These are phyloP conservation scores for Nothopassalora personata DNA, from an alignment of 2,329 filamentous ascomycete species.

Conservation along the genomic window DNA sequence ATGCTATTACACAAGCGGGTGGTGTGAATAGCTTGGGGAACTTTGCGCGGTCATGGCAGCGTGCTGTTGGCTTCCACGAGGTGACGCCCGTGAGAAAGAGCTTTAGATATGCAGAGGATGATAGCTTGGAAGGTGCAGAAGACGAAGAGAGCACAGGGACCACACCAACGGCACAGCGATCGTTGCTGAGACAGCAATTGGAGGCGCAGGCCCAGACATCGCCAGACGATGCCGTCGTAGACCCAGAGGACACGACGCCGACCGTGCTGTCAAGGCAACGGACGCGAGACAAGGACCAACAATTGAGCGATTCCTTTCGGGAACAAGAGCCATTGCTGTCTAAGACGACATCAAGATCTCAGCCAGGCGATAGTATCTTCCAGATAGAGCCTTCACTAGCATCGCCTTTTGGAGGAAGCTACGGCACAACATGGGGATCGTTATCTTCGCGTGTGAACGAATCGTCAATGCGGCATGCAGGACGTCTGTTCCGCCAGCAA, in stretches of 20 bases:
- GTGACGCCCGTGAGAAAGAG: slow-evolving; percentile 74
- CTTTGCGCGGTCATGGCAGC: slow-evolving; percentile 87
- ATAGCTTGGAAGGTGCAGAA: slow-evolving; percentile 35
- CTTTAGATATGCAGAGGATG: slow-evolving; percentile 52
- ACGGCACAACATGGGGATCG: slow-evolving; percentile 59
- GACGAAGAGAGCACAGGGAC: slow-evolving; percentile 51
- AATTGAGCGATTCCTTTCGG: slow-evolving; percentile 3
- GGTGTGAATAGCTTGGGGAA: slow-evolving; percentile 92
- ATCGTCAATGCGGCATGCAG: slow-evolving; percentile 52
- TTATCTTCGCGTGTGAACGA: slow-evolving; percentile 54
- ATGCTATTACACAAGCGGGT: slow-evolving; percentile 62
- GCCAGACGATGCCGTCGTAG: slow-evolving; percentile 19
- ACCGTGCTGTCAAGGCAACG: slow-evolving; percentile 17
- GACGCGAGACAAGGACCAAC: slow-evolving; percentile 7
- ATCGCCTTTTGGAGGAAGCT: slow-evolving; percentile 66
- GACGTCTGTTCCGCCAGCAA: slow-evolving; percentile 46
- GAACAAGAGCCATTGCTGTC: slow-evolving; percentile 26
- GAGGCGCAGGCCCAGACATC: slow-evolving; percentile 24
- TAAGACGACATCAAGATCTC: slow-evolving; percentile 26
- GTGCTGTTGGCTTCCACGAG: slow-evolving; percentile 81
- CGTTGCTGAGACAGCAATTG: slow-evolving; percentile 26
- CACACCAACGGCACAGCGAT: slow-evolving; percentile 29
- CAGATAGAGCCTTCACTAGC: slow-evolving; percentile 52
- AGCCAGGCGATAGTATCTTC: slow-evolving; percentile 41
- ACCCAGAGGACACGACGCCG: slow-evolving; percentile 25